Conservation (phyloP, 192 early-diverging fungal genomes). For the Rhizophagus prolifer region DNA sequence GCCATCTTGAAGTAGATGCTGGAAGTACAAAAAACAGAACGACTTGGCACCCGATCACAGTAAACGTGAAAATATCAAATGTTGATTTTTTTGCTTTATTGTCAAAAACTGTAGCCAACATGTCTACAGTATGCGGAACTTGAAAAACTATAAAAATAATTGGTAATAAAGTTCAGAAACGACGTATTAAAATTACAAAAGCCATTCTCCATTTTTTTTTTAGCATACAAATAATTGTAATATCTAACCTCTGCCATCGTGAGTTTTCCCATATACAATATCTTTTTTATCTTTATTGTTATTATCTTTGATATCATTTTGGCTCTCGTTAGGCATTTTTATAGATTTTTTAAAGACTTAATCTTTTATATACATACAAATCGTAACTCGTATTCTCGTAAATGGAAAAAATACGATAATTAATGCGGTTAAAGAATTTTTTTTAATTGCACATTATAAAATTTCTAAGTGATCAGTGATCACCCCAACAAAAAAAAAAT, state of each 20-base stretch:
- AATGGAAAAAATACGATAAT: too few relatives aligned
- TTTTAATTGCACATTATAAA: too few relatives aligned
- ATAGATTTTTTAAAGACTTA: too few relatives aligned
- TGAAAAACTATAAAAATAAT: constrained; percentile 52
- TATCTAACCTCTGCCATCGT: constrained; percentile 38
- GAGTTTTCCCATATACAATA: constrained; percentile 40
- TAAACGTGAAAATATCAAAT: constrained; percentile 72
- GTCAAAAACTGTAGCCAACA: constrained; percentile 75
- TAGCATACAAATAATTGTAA: too few relatives aligned
- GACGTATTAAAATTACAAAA: background rate
- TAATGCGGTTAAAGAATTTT: too few relatives aligned
- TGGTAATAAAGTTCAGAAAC: background rate
- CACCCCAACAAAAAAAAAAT: too few relatives aligned
- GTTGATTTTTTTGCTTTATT: constrained; percentile 64
- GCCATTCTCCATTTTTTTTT: background rate
- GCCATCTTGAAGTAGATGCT: constrained; percentile 46
- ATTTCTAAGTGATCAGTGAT: too few relatives aligned
- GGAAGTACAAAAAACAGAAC: constrained; percentile 67
- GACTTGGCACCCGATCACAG: constrained; percentile 63
- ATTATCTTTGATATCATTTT: background rate
- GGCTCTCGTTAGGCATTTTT: background rate
- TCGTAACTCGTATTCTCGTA: too few relatives aligned
- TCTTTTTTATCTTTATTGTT: constrained; percentile 1
- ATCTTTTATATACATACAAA: too few relatives aligned
- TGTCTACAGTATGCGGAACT: constrained; percentile 76